Conservation (phyloP, 805 yeast genomes). For the Diddensiella santjacobensis region DNA sequence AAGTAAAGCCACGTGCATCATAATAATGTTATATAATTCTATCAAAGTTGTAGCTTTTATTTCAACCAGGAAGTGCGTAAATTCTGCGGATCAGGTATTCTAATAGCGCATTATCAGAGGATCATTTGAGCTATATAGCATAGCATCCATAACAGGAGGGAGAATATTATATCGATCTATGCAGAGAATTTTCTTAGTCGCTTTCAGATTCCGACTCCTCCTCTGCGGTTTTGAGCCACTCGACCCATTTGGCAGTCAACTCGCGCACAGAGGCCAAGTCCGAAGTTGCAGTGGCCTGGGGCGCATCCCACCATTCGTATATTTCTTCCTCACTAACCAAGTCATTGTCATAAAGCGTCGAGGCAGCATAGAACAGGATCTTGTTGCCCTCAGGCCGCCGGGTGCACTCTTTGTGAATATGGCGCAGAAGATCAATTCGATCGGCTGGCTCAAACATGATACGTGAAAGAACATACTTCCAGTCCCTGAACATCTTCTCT, state of each 20-base stretch:
- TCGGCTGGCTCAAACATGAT: slow-evolving; percentile 82
- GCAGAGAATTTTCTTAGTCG: neutral
- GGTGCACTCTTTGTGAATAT: slow-evolving; percentile 45
- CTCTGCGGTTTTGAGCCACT: slow-evolving; percentile 82
- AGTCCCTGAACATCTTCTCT: slow-evolving; percentile 66
- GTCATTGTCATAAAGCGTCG: slow-evolving; percentile 73
- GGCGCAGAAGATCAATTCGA: slow-evolving; percentile 61
- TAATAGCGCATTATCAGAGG: too few relatives aligned
- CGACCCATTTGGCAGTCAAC: slow-evolving; percentile 69
- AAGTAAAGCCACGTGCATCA: neutral
- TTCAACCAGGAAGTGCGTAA: too few relatives aligned
- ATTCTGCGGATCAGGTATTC: too few relatives aligned
- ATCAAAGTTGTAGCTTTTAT: too few relatives aligned
- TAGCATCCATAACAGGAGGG: too few relatives aligned
- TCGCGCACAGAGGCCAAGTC: slow-evolving; percentile 45
- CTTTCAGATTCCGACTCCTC: slow-evolving; percentile 47
- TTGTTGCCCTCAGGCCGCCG: slow-evolving; percentile 41
- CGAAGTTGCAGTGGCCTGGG: slow-evolving; percentile 40
- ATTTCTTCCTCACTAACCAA: slow-evolving; percentile 79
- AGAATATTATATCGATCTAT: too few relatives aligned
- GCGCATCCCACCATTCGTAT: slow-evolving; percentile 73
- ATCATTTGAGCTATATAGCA: too few relatives aligned
- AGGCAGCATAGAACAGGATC: slow-evolving; percentile 48
- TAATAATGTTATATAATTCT: too few relatives aligned
- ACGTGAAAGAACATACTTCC: slow-evolving; percentile 79